Percentiles rank a stretch among this genome's conserved stretches.
phyloP scores from a whole-genome alignment of 371 early-diverging fungal genomes.

The Syncephalis plumigaleata region DNA sequence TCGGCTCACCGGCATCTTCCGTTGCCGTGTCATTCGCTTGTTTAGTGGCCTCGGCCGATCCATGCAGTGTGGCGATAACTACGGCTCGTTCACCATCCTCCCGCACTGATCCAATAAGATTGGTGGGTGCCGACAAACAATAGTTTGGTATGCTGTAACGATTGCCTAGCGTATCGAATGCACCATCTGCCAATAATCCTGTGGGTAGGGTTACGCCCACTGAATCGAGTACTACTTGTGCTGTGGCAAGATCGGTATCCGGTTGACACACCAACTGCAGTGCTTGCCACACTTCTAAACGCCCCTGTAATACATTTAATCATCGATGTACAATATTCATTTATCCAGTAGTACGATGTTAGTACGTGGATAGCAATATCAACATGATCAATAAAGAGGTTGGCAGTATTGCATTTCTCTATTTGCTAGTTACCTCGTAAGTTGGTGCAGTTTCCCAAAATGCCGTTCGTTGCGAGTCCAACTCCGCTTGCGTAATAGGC shows the following conservation, averaged over 20 bases:
- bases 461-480: constrained; percentile 28
- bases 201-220: constrained; percentile 47
- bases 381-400: neutral
- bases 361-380: too few species aligned
- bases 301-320: constrained; percentile 19
- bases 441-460: constrained; percentile 61
- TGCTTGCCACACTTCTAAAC: constrained; percentile 54
- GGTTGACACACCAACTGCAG: constrained; percentile 28
- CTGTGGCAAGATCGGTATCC: constrained; percentile 18
- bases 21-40: too few species aligned
- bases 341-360: neutral
- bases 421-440: constrained; percentile 25
- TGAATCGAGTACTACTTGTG: constrained; percentile 41
- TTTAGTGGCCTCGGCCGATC: too few species aligned
- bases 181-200: constrained; percentile 43
- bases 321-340: neutral
- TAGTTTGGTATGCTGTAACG: constrained; percentile 41
- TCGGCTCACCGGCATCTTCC: too few species aligned
- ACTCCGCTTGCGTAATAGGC: constrained; percentile 20
- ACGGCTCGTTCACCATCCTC: neutral
- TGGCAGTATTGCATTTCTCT: neutral
- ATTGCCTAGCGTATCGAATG: constrained; percentile 52
- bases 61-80: too few species aligned
- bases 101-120: constrained; percentile 14
- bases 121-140: constrained; percentile 39